Percentiles rank a stretch among this genome's conserved stretches.
Conservation (phyloP, 2,329 filamentous ascomycete species). For the Fusarium foetens region DNA sequence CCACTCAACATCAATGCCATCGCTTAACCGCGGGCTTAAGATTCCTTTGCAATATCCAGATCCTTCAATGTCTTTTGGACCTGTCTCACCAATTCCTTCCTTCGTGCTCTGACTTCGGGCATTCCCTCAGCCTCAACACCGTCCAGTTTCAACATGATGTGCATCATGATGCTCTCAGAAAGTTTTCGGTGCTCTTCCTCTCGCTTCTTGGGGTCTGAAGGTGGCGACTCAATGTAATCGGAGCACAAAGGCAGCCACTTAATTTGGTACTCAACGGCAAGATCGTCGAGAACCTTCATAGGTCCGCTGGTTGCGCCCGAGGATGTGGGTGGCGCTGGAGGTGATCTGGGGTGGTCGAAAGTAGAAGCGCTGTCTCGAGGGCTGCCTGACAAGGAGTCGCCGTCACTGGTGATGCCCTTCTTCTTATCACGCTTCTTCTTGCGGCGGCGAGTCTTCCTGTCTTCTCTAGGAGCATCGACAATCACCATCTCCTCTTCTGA, state of each 20-base stretch:
- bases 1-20: conserved; percentile 6
- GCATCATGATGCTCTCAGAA: conserved; percentile 79
- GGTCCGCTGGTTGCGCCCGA: conserved; percentile 49
- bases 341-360: conserved; percentile 46
- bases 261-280: conserved; percentile 71
- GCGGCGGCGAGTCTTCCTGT: conserved; percentile 52
- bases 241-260: conserved; percentile 73
- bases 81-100: conserved; percentile 78
- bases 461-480: conserved; percentile 53
- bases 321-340: conserved; percentile 32
- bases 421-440: conserved; percentile 56
- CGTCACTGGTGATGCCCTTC: conserved; percentile 47
- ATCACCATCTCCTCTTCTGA: conserved; percentile 59
- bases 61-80: conserved; percentile 74
- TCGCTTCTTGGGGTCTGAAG: conserved; percentile 72
- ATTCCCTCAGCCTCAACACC: conserved; percentile 79
- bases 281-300: conserved; percentile 71
- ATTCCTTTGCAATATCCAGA: conserved; percentile 63
- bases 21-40: conserved; percentile 14
- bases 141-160: conserved; percentile 81
- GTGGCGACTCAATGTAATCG: conserved; percentile 70
- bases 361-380: conserved; percentile 57
- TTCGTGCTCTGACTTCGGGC: conserved; percentile 67
- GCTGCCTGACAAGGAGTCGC: conserved; percentile 53
- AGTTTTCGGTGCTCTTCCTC: conserved; percentile 80